Conservation (phyloP, 768 basidiomycete genomes). For the Cubamyces sp. region DNA sequence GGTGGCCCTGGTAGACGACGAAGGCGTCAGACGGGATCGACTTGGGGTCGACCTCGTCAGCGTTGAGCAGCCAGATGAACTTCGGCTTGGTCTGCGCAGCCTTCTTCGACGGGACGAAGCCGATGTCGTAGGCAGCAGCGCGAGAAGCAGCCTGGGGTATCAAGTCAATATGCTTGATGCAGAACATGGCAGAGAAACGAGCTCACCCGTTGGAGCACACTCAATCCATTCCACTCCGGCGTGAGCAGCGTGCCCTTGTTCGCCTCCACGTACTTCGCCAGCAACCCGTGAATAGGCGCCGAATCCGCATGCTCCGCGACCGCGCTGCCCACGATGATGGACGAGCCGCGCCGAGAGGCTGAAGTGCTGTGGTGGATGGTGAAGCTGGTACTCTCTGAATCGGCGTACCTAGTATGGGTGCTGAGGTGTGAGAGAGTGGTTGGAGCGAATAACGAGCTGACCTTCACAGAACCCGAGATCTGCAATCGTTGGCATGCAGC, state of each 20-base stretch:
- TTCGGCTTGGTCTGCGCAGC: slow-evolving; percentile 81
- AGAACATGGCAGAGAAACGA: slow-evolving; percentile 29
- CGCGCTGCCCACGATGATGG: no score
- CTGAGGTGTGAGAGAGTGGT: no score
- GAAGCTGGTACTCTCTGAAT: no score
- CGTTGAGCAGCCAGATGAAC: slow-evolving; percentile 95
- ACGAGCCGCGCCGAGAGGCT: no score
- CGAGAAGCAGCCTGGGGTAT: slow-evolving; percentile 95
- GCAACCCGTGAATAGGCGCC: no score
- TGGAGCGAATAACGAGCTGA: no score
- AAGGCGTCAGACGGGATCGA: slow-evolving; percentile 91
- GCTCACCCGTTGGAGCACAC: slow-evolving; percentile 87
- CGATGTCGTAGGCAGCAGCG: slow-evolving; percentile 92
- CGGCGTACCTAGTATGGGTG: no score
- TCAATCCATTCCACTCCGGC: slow-evolving; percentile 96
- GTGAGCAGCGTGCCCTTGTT: slow-evolving; percentile 79
- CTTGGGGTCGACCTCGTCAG: slow-evolving; percentile 89
- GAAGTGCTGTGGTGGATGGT: no score
- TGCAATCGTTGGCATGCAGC: no score
- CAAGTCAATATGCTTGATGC: no score
- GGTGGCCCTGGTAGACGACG: slow-evolving; percentile 98
- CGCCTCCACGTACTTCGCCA: slow-evolving; percentile 79
- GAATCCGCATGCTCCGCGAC: no score
- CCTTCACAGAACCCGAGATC: no score
- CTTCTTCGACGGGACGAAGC: slow-evolving; percentile 85